Evolutionary conservation across 2,329 filamentous ascomycete species (phyloP).

Genomic region (Penicillium thymicola): DNA sequence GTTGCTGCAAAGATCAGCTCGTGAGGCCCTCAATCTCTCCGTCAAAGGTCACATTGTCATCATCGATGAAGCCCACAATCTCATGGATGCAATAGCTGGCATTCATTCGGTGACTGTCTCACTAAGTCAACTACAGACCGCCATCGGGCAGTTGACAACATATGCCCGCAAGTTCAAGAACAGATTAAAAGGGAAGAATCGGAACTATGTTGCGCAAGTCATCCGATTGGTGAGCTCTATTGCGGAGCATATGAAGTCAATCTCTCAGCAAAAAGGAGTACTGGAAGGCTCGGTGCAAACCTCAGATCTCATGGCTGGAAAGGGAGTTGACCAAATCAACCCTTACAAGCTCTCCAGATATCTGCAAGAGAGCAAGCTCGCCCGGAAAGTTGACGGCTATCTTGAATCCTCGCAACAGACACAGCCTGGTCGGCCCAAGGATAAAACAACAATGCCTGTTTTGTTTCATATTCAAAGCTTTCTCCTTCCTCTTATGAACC

Average conservation of each 20-base stretch:
- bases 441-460: slow-evolving; percentile 47
- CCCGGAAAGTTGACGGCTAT: slow-evolving; percentile 92
- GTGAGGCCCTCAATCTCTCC: slow-evolving; percentile 82
- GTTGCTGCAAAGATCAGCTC: slow-evolving; percentile 77
- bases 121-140: slow-evolving; percentile 68
- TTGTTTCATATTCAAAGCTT: slow-evolving; percentile 66
- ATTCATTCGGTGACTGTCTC: slow-evolving; percentile 79
- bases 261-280: slow-evolving; percentile 39
- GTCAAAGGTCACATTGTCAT: slow-evolving; percentile 88
- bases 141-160: slow-evolving; percentile 69
- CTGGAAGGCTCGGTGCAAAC: slow-evolving; percentile 67
- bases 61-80: slow-evolving; percentile 94
- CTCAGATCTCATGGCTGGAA: slow-evolving; percentile 70
- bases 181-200: slow-evolving; percentile 82
- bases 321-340: slow-evolving; percentile 93
- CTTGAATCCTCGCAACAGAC: slow-evolving; percentile 59
- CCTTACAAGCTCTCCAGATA: slow-evolving; percentile 84
- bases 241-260: slow-evolving; percentile 62
- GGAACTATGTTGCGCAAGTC: slow-evolving; percentile 85
- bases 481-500: slow-evolving; percentile 78
- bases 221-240: slow-evolving; percentile 80
- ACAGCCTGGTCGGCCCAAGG: slow-evolving; percentile 32
- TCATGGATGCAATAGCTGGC: slow-evolving; percentile 89
- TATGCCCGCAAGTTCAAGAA: slow-evolving; percentile 89
- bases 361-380: slow-evolving; percentile 85